A percentile compares a stretch with the other conserved stretches of the same genome.
These are phyloP conservation scores for Alectoria sarmentosa DNA, from an alignment of 495 filamentous ascomycete genomes.

Conservation along the genomic window DNA sequence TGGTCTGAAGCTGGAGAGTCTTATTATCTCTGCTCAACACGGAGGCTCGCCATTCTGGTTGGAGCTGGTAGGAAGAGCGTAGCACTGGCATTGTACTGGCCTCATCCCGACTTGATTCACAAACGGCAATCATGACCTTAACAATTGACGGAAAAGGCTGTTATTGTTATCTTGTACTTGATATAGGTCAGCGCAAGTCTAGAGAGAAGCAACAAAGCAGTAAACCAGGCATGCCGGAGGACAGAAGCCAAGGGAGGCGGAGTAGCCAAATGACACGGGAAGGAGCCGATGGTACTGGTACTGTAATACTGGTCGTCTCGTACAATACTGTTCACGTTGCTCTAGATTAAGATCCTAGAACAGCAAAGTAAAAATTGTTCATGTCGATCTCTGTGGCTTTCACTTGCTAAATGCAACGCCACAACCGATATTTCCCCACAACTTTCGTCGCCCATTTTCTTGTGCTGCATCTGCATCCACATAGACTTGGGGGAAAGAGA, in stretches of 20 bases:
- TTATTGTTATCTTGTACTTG: neutral
- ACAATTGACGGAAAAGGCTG: neutral
- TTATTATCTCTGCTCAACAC: neutral
- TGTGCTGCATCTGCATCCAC: neutral
- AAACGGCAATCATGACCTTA: neutral
- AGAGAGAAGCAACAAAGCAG: neutral
- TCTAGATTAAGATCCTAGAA: too few species aligned
- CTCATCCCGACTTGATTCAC: neutral
- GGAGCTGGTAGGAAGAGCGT: neutral
- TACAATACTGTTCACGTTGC: too few species aligned
- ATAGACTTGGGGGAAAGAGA: neutral
- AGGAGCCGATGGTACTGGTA: too few species aligned
- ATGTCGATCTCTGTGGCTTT: conserved; percentile 12
- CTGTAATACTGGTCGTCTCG: too few species aligned
- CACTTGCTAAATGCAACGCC: conserved; percentile 9
- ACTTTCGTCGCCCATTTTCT: neutral
- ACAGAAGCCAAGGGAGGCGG: neutral
- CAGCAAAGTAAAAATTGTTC: too few species aligned
- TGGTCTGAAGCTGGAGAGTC: neutral
- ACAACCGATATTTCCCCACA: conserved; percentile 12
- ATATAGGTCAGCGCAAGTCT: neutral
- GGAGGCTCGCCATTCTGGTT: neutral
- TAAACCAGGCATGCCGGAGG: neutral
- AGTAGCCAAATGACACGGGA: neutral
- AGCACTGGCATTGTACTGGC: neutral